Percentiles rank a stretch among this genome's conserved stretches.
Evolutionary conservation across 306 rosid genomes (phyloP).

Genomic region (Sindora glabra): DNA sequence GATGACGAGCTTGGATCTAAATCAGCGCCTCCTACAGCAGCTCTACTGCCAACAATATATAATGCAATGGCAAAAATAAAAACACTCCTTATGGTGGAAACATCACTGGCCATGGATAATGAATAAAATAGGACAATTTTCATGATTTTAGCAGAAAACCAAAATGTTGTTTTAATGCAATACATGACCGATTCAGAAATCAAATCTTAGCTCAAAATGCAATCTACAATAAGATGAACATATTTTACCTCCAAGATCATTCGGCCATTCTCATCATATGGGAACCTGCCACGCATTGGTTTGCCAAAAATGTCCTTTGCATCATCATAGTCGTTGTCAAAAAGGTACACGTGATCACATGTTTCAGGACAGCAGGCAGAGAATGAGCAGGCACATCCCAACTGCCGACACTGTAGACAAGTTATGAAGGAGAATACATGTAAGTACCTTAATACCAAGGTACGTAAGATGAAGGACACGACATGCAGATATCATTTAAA

Average conservation of each 20-base stretch:
- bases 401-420: conserved; percentile 54
- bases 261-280: conserved; percentile 81
- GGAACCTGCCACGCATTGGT: conserved; percentile 85
- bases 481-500: no score
- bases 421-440: neutral
- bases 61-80: conserved; percentile 5
- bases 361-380: conserved; percentile 70
- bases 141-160: no score
- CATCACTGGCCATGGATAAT: neutral
- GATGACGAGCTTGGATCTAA: neutral
- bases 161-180: neutral
- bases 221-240: conserved; percentile 9
- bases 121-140: neutral
- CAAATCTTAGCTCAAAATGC: conserved; percentile 4
- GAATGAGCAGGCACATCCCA: conserved; percentile 75
- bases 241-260: conserved; percentile 77
- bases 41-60: neutral
- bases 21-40: neutral
- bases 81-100: neutral
- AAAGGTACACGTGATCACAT: conserved; percentile 91
- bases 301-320: conserved; percentile 83
- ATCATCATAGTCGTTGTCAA: conserved; percentile 82
- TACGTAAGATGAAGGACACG: neutral
- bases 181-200: conserved; percentile 12
- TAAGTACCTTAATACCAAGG: neutral